Percentiles rank a stretch among this genome's conserved stretches.
These are phyloP conservation scores for Populus hybrid DNA, from an alignment of 441 rosid genomes.

Conservation along the genomic window DNA sequence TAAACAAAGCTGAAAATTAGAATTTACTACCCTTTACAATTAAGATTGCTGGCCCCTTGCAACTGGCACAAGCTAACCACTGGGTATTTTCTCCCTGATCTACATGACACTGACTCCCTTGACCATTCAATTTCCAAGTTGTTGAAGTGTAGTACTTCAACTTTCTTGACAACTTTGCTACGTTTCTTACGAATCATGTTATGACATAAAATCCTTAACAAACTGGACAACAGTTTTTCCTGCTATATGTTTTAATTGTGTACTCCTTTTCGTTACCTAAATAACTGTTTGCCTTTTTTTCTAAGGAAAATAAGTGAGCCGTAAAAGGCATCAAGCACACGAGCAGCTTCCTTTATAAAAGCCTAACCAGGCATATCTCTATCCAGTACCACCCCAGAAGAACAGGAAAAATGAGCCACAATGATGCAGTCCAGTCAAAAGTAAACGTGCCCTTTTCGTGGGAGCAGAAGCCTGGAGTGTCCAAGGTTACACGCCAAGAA, in stretches of 20 bases:
- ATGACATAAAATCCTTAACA: not conserved
- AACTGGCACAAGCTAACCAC: no score
- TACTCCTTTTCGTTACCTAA: slow-evolving; percentile 7
- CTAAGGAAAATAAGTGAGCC: slow-evolving; percentile 10
- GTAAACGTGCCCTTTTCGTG: slow-evolving; percentile 38
- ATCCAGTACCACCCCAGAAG: not conserved
- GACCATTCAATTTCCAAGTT: not conserved
- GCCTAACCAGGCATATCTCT: not conserved
- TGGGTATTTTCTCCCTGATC: not conserved
- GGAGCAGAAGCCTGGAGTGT: slow-evolving; percentile 41
- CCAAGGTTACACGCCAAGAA: slow-evolving; percentile 17
- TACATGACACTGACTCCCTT: not conserved
- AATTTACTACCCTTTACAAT: not conserved
- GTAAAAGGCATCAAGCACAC: slow-evolving; percentile 20
- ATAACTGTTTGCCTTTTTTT: slow-evolving; percentile 11
- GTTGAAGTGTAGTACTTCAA: not conserved
- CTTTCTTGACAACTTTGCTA: slow-evolving; percentile 9
- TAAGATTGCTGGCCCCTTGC: not conserved
- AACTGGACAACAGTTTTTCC: not conserved
- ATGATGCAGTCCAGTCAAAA: slow-evolving; percentile 2
- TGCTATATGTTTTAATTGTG: not conserved
- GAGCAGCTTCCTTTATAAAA: not conserved
- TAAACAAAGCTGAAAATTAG: not conserved
- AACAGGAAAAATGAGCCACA: slow-evolving; percentile 9
- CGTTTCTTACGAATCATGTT: not conserved